Conservation (phyloP, 2,329 filamentous ascomycete species). For the Phaeosphaeria sp. region DNA sequence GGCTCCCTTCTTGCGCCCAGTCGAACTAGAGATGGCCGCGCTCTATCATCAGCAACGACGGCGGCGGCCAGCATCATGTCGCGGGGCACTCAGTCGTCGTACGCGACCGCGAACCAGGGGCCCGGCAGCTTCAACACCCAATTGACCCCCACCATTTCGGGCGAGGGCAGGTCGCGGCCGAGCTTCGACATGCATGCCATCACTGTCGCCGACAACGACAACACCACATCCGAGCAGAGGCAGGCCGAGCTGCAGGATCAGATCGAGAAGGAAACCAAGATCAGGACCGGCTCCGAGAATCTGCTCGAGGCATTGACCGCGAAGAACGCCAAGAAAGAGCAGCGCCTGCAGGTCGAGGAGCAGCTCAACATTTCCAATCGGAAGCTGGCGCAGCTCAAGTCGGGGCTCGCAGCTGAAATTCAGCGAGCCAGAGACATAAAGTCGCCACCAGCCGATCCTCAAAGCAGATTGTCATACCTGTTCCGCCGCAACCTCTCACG, state of each 20-base stretch:
- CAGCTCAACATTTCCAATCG: constrained; percentile 89
- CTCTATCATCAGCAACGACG: constrained; percentile 59
- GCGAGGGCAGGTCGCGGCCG: constrained; percentile 66
- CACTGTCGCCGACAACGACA: constrained; percentile 67
- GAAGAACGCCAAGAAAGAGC: constrained; percentile 91
- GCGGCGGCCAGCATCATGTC: constrained; percentile 65
- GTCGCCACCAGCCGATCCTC: constrained; percentile 53
- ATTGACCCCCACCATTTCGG: constrained; percentile 73
- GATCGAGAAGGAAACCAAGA: constrained; percentile 95
- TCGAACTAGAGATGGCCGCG: constrained; percentile 60
- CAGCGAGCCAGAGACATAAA: constrained; percentile 64
- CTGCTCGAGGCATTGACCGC: constrained; percentile 92
- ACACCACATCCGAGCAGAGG: constrained; percentile 70
- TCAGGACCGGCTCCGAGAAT: constrained; percentile 97
- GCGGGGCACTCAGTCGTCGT: constrained; percentile 66
- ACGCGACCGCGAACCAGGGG: constrained; percentile 70
- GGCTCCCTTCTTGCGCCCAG: constrained; percentile 54
- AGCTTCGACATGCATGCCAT: constrained; percentile 61
- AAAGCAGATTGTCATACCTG: constrained; percentile 63
- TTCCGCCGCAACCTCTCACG: constrained; percentile 64
- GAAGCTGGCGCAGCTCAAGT: constrained; percentile 66
- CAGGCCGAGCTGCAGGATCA: constrained; percentile 80
- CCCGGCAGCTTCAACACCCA: constrained; percentile 91
- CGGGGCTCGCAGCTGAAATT: constrained; percentile 66
- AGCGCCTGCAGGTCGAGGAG: constrained; percentile 67